Evolutionary conservation across 257 asterid species (phyloP), one percentile per base, ranked within the genome.

Genomic region (Penstemon barbatus): DNA sequence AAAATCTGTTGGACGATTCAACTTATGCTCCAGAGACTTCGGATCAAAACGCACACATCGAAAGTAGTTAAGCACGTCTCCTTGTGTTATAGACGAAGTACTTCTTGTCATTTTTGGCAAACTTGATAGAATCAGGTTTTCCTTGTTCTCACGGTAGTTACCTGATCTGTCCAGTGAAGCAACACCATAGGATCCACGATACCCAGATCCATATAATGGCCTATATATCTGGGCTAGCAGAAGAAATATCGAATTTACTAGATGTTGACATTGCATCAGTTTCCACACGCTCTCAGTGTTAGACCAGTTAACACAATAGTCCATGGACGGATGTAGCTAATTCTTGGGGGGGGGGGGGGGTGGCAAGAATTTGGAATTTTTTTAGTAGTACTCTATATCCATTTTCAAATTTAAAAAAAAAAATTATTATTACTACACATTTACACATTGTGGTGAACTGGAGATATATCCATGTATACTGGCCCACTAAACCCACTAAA

Each of bases 211-310:
- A 76, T 87, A 86, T 73, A 77, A 66, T 18, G 86, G 80, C 88
- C 91, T 89, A 78, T n/a, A n/a, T n/a, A n/a, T 92, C 97, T 67
- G 96, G 91, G 83, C 95, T 89, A 81, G 82, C 81, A 66, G 95
- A 87, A 83, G 97, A 80, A 57, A 75, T 74, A 81, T 89, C 97
- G 76, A 80, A 87, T 81, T 89, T 92, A 82, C 89, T 84, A 77
- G 95, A 86, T 77, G 95, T 91, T 76, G 95, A 83, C 98, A 92
- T 92, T 62, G 92, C 87, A 84, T 83, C 88, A 83, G 83, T 73
- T 79, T 77, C 83, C 86, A 77, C 81, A 73, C 80, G 53, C 81
- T 71, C 71, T 79, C 86, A 62, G 82, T 83, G 85, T 82, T 78
- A 73, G 75, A 74, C 82, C 84, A 77, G 82, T 78, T 77, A 82